Evolutionary conservation across 2,329 filamentous ascomycete species (phyloP).

Genomic region (Teratosphaeria viscida): DNA sequence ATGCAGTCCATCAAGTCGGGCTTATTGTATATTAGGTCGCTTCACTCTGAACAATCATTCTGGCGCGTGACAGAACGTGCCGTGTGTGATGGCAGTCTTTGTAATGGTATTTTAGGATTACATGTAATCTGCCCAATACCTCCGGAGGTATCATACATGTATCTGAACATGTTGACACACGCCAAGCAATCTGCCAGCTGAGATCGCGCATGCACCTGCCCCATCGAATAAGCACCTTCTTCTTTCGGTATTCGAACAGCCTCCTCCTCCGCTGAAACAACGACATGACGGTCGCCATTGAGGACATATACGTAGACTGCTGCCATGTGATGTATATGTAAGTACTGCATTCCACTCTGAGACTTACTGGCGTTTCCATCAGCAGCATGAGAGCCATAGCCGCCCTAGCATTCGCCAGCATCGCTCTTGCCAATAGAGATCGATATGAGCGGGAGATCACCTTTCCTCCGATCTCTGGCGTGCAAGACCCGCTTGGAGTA

Average conservation of each 20-base stretch:
- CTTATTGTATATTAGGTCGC: not conserved
- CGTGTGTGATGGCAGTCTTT: too few relatives aligned
- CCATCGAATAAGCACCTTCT: not conserved
- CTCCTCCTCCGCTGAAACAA: not conserved
- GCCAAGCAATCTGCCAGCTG: not conserved
- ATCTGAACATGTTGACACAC: too few relatives aligned
- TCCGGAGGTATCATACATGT: too few relatives aligned
- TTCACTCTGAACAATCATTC: not conserved
- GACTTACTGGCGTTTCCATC: not conserved
- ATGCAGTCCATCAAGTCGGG: not conserved
- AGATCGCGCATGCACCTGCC: not conserved
- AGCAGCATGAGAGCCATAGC: not conserved
- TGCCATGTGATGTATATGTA: not conserved
- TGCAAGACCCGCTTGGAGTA: slow-evolving; percentile 24
- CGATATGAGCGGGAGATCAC: slow-evolving; percentile 29
- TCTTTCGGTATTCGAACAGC: not conserved
- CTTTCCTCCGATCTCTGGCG: slow-evolving; percentile 31
- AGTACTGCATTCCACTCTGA: not conserved
- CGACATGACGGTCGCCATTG: not conserved
- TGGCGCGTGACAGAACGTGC: too few relatives aligned
- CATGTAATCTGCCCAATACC: too few relatives aligned
- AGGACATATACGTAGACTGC: not conserved
- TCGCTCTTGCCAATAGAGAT: slow-evolving; percentile 3
- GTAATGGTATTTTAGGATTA: too few relatives aligned
- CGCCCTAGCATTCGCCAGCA: slow-evolving; percentile 6